These are phyloP conservation scores for Penicillium glabrum DNA, from an alignment of 2,329 filamentous ascomycete genomes.

Conservation along the genomic window DNA sequence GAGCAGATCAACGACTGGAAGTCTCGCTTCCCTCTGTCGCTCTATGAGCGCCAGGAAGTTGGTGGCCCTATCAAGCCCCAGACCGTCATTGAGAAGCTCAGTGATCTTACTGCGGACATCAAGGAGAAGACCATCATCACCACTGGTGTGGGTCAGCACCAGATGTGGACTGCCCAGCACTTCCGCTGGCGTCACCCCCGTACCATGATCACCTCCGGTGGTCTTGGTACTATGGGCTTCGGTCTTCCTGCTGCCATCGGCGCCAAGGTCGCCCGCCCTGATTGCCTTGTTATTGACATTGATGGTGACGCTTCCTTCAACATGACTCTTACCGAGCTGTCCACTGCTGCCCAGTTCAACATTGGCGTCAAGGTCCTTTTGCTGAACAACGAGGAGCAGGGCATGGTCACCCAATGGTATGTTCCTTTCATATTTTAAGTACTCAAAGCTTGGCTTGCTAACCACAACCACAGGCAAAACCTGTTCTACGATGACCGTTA, in stretches of 20 bases:
- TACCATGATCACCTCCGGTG: conserved; percentile 94
- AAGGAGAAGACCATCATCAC: conserved; percentile 85
- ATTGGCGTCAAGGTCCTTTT: conserved; percentile 95
- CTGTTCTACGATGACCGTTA: conserved; percentile 95
- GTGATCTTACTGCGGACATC: conserved; percentile 73
- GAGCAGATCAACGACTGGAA: conserved; percentile 89
- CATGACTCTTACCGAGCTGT: conserved; percentile 96
- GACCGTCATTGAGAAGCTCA: conserved; percentile 85
- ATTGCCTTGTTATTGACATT: conserved; percentile 89
- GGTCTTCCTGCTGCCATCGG: conserved; percentile 94
- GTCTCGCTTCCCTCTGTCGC: conserved; percentile 77
- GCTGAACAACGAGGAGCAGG: conserved; percentile 96
- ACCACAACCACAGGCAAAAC: conserved; percentile 61
- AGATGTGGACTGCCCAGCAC: conserved; percentile 98
- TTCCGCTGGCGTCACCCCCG: conserved; percentile 91
- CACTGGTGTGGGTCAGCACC: conserved; percentile 95
- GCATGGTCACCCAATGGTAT: conserved; percentile 91
- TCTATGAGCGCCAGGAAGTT: conserved; percentile 75
- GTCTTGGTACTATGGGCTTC: conserved; percentile 93
- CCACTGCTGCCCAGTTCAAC: conserved; percentile 90
- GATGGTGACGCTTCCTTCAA: conserved; percentile 98
- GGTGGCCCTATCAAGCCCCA: conserved; percentile 91
- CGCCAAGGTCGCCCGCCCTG: conserved; percentile 80
- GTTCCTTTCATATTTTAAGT: not conserved
- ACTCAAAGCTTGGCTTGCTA: not conserved